Conservation (phyloP, 306 rosid species). For the Citrullus colocynthis region DNA sequence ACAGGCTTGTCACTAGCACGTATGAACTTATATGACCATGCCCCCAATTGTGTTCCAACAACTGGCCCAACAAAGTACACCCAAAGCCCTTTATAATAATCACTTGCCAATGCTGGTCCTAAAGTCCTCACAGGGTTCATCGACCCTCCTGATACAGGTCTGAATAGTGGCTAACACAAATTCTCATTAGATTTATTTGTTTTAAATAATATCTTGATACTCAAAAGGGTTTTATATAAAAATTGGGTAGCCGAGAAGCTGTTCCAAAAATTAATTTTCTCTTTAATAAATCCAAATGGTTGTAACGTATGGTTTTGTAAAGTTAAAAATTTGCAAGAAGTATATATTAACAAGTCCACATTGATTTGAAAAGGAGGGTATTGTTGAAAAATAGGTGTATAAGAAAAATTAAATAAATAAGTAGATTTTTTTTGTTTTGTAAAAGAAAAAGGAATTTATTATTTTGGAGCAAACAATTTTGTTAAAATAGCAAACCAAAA, state of each 20-base stretch:
- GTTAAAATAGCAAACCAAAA: background rate
- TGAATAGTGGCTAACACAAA: constrained; percentile 17
- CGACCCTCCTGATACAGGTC: constrained; percentile 85
- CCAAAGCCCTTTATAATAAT: constrained; percentile 53
- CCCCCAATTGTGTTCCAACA: constrained; percentile 52
- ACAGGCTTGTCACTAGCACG: constrained; percentile 26
- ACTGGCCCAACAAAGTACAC: constrained; percentile 60
- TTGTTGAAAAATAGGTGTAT: background rate
- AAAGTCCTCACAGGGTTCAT: constrained; percentile 85
- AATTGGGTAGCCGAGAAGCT: background rate
- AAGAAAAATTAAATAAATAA: background rate
- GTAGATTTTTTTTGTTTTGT: background rate
- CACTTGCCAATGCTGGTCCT: constrained; percentile 68
- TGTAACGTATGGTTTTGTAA: background rate
- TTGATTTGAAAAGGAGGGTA: no score
- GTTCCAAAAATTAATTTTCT: no score
- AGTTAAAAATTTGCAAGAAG: no score
- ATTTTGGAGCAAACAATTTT: background rate
- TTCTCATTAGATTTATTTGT: background rate
- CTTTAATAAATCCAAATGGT: background rate
- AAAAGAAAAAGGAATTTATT: background rate
- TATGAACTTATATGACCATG: constrained; percentile 47
- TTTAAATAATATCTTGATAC: background rate
- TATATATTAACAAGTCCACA: no score
- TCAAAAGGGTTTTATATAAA: background rate